Evolutionary conservation across 2,329 filamentous ascomycete species (phyloP).

Genomic region (Aspergillus texensis): DNA sequence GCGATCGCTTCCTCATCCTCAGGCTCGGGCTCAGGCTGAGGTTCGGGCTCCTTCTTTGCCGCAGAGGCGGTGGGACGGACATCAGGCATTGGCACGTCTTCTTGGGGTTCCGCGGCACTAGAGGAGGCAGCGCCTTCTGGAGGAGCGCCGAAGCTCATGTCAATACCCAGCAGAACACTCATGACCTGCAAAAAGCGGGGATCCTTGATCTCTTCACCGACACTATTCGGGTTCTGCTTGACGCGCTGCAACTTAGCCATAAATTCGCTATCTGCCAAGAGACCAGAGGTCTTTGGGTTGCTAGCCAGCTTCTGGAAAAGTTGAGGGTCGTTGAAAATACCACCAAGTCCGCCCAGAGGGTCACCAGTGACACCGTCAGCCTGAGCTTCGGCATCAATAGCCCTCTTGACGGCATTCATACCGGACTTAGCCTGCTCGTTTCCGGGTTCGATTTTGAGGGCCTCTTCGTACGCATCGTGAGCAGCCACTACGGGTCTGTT

Average conservation of each 20-base stretch:
- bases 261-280: constrained; percentile 81
- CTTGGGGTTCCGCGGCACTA: constrained; percentile 57
- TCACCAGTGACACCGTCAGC: constrained; percentile 65
- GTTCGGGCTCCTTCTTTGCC: constrained; percentile 60
- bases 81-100: constrained; percentile 80
- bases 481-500: constrained; percentile 62
- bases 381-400: constrained; percentile 76
- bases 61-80: constrained; percentile 53
- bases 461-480: constrained; percentile 87
- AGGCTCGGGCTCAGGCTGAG: constrained; percentile 66
- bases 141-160: constrained; percentile 73
- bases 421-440: constrained; percentile 94
- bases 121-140: constrained; percentile 49
- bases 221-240: constrained; percentile 76
- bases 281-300: constrained; percentile 88
- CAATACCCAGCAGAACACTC: constrained; percentile 88
- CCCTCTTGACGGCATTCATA: constrained; percentile 79
- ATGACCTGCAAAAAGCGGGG: constrained; percentile 92
- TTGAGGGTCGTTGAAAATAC: constrained; percentile 93
- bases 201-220: constrained; percentile 81
- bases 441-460: constrained; percentile 86
- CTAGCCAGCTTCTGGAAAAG: constrained; percentile 85
- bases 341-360: constrained; percentile 75
- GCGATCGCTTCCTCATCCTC: constrained; percentile 81
- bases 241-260: constrained; percentile 86